These are phyloP conservation scores for Priceomyces medius DNA, from an alignment of 805 yeast genomes.

Conservation along the genomic window DNA sequence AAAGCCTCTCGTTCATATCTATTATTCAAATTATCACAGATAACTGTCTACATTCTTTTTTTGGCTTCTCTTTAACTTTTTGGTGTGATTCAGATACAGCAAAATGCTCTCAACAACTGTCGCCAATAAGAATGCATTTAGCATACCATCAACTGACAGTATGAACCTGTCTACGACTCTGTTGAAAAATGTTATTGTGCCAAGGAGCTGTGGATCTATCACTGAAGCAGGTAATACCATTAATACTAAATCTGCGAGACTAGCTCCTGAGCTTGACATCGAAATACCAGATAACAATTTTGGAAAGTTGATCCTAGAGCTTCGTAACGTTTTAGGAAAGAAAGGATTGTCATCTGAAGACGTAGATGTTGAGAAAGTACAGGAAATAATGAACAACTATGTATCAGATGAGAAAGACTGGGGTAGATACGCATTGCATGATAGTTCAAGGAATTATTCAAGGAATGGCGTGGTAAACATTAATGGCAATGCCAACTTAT, in stretches of 20 bases:
- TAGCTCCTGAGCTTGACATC: neutral
- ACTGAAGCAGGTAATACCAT: neutral
- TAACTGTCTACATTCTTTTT: too few species aligned
- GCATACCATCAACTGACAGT: neutral
- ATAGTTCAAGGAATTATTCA: constrained; percentile 49
- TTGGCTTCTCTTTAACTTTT: too few species aligned
- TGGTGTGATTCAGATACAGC: too few species aligned
- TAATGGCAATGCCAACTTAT: constrained; percentile 66
- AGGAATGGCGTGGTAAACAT: constrained; percentile 75
- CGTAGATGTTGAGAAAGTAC: constrained; percentile 50
- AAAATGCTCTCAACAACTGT: neutral
- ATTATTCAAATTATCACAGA: too few species aligned
- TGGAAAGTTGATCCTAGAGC: constrained; percentile 26
- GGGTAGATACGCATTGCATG: constrained; percentile 56
- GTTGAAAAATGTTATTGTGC: neutral
- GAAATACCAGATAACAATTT: constrained; percentile 17
- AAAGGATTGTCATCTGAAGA: constrained; percentile 44
- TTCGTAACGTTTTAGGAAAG: constrained; percentile 25
- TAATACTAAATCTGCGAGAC: neutral
- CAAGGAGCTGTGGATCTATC: neutral
- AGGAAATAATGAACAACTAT: constrained; percentile 48
- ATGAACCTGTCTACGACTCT: neutral
- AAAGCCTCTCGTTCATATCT: too few species aligned
- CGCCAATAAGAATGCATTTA: neutral
- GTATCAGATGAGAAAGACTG: constrained; percentile 52